phyloP scores from a whole-genome alignment of 75 land plant species.

The Pinus albicaulis region DNA sequence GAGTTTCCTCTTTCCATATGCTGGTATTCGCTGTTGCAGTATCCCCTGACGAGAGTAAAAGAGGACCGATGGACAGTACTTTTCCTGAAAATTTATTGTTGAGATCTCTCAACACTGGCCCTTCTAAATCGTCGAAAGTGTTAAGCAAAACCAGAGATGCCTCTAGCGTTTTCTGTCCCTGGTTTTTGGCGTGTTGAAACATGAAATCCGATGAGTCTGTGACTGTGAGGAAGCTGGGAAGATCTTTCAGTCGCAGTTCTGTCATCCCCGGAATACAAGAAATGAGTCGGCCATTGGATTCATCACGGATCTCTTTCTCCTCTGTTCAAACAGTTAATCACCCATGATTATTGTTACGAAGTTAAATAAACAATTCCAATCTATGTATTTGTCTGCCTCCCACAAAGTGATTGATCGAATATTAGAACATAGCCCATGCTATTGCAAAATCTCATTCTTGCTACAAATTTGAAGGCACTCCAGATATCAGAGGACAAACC shows the following conservation, averaged over 20 bases:
- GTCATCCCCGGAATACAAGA: constrained; percentile 16
- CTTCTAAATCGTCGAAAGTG: constrained; percentile 11
- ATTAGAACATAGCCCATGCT: too few species aligned
- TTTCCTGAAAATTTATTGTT: background rate
- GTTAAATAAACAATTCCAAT: too few species aligned
- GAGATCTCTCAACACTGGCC: background rate
- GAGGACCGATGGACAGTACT: background rate
- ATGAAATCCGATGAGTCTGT: constrained; percentile 8
- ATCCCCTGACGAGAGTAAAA: too few species aligned
- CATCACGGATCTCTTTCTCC: background rate
- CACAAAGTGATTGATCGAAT: background rate
- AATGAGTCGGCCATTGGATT: background rate
- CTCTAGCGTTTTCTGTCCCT: background rate
- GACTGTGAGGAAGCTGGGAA: constrained; percentile 20
- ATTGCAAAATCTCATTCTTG: too few species aligned
- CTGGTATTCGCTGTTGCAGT: too few species aligned
- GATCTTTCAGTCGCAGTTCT: constrained; percentile 8
- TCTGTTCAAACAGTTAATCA: constrained; percentile 6
- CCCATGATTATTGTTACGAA: background rate
- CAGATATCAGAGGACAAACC: too few species aligned
- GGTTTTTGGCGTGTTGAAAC: background rate
- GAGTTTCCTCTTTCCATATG: too few species aligned
- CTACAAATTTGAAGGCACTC: too few species aligned
- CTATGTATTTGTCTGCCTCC: background rate
- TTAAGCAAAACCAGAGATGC: constrained; percentile 12